Evolutionary conservation across 73 alveolate genomes (phyloP).

Genomic region (Blepharisma japonicum): DNA sequence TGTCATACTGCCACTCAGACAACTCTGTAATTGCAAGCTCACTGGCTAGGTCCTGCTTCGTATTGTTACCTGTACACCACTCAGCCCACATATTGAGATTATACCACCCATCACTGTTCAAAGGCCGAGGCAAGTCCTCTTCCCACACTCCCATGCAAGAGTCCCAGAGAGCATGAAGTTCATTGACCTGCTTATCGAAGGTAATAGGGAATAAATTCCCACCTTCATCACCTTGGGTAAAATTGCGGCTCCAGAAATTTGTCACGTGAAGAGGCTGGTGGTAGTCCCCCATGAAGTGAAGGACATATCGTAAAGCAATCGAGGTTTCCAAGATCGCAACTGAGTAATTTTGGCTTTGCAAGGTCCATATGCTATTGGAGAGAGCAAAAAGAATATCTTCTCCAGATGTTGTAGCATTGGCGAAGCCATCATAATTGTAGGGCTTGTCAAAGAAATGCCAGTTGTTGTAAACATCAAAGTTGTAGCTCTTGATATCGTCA

Average conservation of each 20-base stretch:
- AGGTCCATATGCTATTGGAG: neutral
- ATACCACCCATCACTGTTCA: neutral
- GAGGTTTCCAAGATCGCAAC: conserved; percentile 11
- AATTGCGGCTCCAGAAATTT: conserved; percentile 28
- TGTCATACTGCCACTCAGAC: neutral
- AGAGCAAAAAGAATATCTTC: neutral
- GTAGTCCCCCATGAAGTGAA: conserved; percentile 62
- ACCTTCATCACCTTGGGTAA: conserved; percentile 65
- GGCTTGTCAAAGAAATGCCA: conserved; percentile 27
- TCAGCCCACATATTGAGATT: neutral
- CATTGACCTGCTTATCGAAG: conserved; percentile 14
- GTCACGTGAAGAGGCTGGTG: conserved; percentile 71
- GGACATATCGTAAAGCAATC: conserved; percentile 41
- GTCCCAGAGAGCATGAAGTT: conserved; percentile 70
- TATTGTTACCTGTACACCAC: neutral
- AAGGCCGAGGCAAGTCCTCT: conserved; percentile 5
- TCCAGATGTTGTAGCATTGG: neutral
- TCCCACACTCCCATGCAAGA: conserved; percentile 30
- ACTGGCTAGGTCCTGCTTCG: neutral
- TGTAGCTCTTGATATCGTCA: conserved; percentile 19
- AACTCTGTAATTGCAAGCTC: neutral
- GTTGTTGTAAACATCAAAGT: neutral
- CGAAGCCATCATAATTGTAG: neutral
- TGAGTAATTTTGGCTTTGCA: neutral
- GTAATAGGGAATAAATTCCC: conserved; percentile 46